Evolutionary conservation across 352 stramenopile genomes (phyloP), one percentile per base, ranked within the genome.

Genomic region (Phytopythium cucurbitacearum): DNA sequence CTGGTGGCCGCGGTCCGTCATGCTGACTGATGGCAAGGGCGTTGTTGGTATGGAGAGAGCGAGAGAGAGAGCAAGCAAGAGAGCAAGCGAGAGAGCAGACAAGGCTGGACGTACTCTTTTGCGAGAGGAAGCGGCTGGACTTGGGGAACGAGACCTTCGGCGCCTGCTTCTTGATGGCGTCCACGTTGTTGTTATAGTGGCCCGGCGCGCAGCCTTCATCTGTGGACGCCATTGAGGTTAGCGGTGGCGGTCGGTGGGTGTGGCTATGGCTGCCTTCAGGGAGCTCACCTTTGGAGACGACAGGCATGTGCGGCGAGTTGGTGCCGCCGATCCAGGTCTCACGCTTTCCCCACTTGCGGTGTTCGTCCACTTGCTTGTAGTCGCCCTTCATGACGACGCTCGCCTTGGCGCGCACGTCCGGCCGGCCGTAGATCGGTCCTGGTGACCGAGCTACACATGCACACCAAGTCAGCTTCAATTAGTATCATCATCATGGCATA

Each of bases 281-380:
- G 2, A n/a, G 34, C 10, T 5, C 37, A 86, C 75, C 75, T 83
- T 87, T 87, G 47, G 48, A 61, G n/a, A 83, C 71, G 32, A 85
- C 53, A 36, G 73, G 72, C 60, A 83, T 82, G 33, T 81, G 69
- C 15, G 73, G 63, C 4, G 71, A 83, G 16, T 65, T 52, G 42
- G 58, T 68, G n/a, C 76, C 78, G 53, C 73, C 80, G 53, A 93
- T 93, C 83, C 83, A 93, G 64, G 78, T 90, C 53, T 93, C 78
- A 21, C 83, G 83, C 51, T 88, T 89, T 32, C 79, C 80, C 73
- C 80, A 89, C 45, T 81, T 81, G 9, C 59, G 68, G 21, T 53
- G 73, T 53, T 89, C 77, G 53, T 91, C 80, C 21, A 89, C 65
- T 3, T 77, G 76, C 37, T 72, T 66, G 49, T 73, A 85, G 53